Evolutionary conservation across 371 early-diverging fungal species (phyloP), one percentile per base, ranked within the genome.

Genomic region (Mucor sp.): DNA sequence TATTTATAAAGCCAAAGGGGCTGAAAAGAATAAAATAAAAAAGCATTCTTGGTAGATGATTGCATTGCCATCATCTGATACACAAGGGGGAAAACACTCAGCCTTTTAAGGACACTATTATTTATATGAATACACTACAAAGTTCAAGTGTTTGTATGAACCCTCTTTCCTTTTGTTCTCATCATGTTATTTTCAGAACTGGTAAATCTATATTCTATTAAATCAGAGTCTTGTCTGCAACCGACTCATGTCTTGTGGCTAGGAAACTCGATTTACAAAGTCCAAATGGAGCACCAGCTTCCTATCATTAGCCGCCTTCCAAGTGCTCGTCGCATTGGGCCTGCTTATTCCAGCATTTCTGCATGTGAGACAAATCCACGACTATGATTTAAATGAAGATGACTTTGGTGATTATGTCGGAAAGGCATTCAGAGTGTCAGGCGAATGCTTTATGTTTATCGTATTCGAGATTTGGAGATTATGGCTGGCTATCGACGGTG

Each of bases 401-500:
- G 12, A 17, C 0, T 21, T 23, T 4, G 7, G 21, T 0, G 30
- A 32, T 6, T 56, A 56, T 8, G 17, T 9, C n/a, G 56, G 32
- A 5, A 56, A 56, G n/a, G 28, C 56, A 30, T 56, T 57, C 37
- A 63, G 57, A 19, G 64, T 63, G 4, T 37, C 53, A 19, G 37
- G 37, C 15, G 67, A 62, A 27, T 55, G 39, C 8, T 15, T 39
- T 7, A 41, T 61, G 28, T 67, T 62, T 33, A 67, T 67, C 23
- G 32, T 55, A 4, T 56, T 62, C 21, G 67, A 62, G 27, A 8
- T 56, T 14, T 67, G 67, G 67, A 30, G 44, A 21, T 1, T 67
- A 32, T 67, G 62, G 61, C 23, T 62, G 32, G 61, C 59, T 27
- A 30, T 62, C 5, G 67, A 67, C 21, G 62, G 67, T 32, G 62